Evolutionary conservation across 2,329 filamentous ascomycete species (phyloP).

Genomic region (Verticillium zaregamsianum): DNA sequence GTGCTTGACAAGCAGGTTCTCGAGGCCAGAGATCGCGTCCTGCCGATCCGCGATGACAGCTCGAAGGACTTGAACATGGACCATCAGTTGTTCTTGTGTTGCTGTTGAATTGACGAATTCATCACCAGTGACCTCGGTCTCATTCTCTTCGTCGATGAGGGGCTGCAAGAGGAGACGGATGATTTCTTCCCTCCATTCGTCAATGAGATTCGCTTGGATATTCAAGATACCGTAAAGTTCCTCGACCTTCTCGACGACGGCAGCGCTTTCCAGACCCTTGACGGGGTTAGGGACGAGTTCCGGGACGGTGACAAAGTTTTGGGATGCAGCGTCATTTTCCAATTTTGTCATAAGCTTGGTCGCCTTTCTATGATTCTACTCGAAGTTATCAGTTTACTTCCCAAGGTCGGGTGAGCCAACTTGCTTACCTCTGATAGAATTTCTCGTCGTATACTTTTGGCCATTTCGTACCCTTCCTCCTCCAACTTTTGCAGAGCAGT

Average conservation of each 20-base stretch:
- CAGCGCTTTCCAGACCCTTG: conserved; percentile 69
- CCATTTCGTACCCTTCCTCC: conserved; percentile 67
- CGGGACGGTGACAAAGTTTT: conserved; percentile 59
- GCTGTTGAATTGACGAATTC: conserved; percentile 87
- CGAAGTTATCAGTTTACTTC: background rate
- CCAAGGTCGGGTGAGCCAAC: background rate
- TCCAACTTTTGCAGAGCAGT: conserved; percentile 65
- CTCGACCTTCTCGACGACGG: conserved; percentile 62
- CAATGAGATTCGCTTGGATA: conserved; percentile 64
- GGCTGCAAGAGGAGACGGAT: conserved; percentile 68
- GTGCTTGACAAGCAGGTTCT: conserved; percentile 69
- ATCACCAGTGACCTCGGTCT: conserved; percentile 73
- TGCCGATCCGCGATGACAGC: conserved; percentile 75
- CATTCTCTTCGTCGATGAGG: conserved; percentile 77
- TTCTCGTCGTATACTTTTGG: conserved; percentile 73
- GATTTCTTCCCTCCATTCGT: conserved; percentile 71
- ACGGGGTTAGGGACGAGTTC: conserved; percentile 46
- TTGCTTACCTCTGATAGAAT: conserved; percentile 57
- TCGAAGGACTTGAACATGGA: conserved; percentile 75
- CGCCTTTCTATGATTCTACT: conserved; percentile 44
- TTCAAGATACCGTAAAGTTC: conserved; percentile 64
- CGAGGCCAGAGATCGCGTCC: conserved; percentile 69
- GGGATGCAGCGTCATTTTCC: conserved; percentile 43
- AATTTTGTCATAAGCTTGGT: conserved; percentile 61
- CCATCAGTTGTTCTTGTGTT: conserved; percentile 83